A percentile compares a stretch with the other conserved stretches of the same genome.
phyloP scores from a whole-genome alignment of 116 monocot genomes.

The Phalaenopsis hybrid region DNA sequence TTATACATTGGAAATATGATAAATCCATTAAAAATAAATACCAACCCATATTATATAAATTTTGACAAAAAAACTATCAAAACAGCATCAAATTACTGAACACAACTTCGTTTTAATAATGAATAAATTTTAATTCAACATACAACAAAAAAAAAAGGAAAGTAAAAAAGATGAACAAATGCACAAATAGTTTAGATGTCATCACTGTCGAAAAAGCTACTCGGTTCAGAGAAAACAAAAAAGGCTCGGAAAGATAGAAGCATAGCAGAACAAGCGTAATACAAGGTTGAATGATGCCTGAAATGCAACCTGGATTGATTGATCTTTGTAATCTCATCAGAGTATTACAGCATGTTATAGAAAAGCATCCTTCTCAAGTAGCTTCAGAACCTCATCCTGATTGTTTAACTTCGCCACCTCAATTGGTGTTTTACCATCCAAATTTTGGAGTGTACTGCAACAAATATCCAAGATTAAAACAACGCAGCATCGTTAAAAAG shows the following conservation, averaged over 20 bases:
- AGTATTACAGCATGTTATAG: constrained; percentile 24
- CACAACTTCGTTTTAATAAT: not conserved
- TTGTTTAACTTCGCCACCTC: constrained; percentile 93
- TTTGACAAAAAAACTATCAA: no score
- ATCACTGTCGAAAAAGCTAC: not conserved
- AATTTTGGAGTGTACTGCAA: constrained; percentile 76
- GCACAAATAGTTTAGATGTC: not conserved
- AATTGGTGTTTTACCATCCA: constrained; percentile 91
- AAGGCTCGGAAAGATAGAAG: not conserved
- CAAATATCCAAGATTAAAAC: not conserved
- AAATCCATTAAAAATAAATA: no score
- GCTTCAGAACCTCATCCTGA: constrained; percentile 81
- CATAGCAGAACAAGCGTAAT: not conserved
- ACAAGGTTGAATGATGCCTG: not conserved
- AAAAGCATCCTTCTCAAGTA: constrained; percentile 92
- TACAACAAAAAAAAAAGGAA: not conserved
- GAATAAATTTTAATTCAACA: constrained; percentile 2
- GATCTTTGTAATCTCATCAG: not conserved
- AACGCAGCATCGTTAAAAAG: not conserved
- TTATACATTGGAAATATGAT: no score
- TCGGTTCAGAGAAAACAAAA: not conserved
- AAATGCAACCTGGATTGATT: not conserved
- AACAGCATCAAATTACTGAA: not conserved
- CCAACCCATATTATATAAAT: no score
- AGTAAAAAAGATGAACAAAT: not conserved